Evolutionary conservation across 805 yeast species (phyloP).

Genomic region (Zygoascus bituminiphila): DNA sequence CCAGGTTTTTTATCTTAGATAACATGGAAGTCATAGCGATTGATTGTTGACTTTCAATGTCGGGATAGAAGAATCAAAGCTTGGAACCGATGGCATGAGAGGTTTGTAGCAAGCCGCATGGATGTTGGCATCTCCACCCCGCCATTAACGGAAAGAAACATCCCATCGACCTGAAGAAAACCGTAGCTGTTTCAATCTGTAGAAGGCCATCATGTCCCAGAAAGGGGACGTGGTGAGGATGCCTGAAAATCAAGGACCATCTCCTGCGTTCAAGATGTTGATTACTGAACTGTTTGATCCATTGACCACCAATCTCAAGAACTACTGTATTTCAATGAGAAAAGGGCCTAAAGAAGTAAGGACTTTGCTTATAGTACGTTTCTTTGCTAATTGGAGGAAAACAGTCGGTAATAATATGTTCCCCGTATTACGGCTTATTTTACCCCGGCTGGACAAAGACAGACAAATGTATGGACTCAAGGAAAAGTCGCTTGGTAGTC

Average conservation of each 20-base stretch:
- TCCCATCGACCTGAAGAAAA: not conserved
- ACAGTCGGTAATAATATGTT: slow-evolving; percentile 55
- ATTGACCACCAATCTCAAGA: slow-evolving; percentile 28
- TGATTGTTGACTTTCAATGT: not conserved
- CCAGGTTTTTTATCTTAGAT: slow-evolving; percentile 17
- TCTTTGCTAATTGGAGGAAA: slow-evolving; percentile 43
- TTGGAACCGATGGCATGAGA: too few species aligned
- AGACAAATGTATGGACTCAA: slow-evolving; percentile 51
- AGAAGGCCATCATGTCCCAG: too few species aligned
- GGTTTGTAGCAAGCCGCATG: too few species aligned
- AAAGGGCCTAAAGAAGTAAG: slow-evolving; percentile 19
- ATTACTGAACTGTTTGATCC: slow-evolving; percentile 38
- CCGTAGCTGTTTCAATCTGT: too few species aligned
- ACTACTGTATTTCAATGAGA: slow-evolving; percentile 15
- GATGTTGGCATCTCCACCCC: not conserved
- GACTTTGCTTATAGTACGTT: slow-evolving; percentile 29
- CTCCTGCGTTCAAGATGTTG: slow-evolving; percentile 36
- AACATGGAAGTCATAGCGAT: slow-evolving; percentile 17
- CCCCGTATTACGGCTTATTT: slow-evolving; percentile 53
- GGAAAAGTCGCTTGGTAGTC: slow-evolving; percentile 50
- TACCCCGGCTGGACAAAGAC: slow-evolving; percentile 55
- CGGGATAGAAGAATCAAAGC: not conserved
- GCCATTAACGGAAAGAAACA: not conserved
- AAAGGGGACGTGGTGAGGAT: too few species aligned
- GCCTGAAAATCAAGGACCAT: slow-evolving; percentile 35